Evolutionary conservation across 371 early-diverging fungal species (phyloP), one percentile per base, ranked within the genome.

Genomic region (Mucor indicus): DNA sequence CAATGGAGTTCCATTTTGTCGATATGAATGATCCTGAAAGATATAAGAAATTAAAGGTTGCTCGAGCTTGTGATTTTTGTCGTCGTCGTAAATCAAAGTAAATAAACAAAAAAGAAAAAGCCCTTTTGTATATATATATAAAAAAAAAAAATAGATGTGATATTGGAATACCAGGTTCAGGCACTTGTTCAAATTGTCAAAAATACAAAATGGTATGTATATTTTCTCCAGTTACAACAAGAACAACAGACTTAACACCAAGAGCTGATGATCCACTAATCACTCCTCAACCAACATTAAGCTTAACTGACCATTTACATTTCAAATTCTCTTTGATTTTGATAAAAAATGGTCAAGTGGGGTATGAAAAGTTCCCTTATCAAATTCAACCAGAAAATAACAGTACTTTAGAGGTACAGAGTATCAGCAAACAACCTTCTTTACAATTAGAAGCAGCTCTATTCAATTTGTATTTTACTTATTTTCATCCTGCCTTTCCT

Each of bases 401-500:
- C 15, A 21, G 10, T 22, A n/a, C n/a, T n/a, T n/a, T n/a, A n/a
- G n/a, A n/a, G n/a, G n/a, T n/a, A n/a, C n/a, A n/a, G n/a, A n/a
- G n/a, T n/a, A n/a, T n/a, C 13, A 21, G 17, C 11, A 29, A 31
- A 8, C 44, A 55, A 27, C 55, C 49, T 6, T 49, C 59, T 13
- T 31, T 44, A 8, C 70, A 77, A 1, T 72, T 71, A 16, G 64
- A 67, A 19, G 53, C 53, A 11, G 62, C 67, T 8, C 69, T 87
- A 8, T 49, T 87, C 21, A 64, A 73, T 22, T 51, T 76, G 23
- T 89, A 77, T 67, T 89, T 89, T 64, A 62, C 72, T 27, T 67
- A 67, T 38, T 68, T 86, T 13, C 79, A 89, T 57, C 80, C 83
- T 1, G 77, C 72, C 38, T 71, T 83, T 23, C 87, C 87, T 3